These are phyloP conservation scores for Kwoniella sp. DNA, from an alignment of 768 basidiomycete species.

Conservation along the genomic window DNA sequence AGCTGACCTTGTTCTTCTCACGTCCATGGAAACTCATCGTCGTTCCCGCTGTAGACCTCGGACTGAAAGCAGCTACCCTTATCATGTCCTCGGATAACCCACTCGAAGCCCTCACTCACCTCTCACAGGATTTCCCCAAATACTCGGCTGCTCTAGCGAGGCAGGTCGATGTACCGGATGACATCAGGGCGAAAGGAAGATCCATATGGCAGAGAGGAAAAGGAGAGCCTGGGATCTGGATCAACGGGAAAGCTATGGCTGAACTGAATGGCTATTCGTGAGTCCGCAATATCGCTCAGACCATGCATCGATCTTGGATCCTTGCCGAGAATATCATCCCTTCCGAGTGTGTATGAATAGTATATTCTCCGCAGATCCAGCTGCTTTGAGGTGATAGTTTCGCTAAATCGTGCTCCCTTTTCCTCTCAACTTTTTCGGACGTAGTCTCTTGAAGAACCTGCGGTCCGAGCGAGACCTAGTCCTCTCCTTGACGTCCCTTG, in stretches of 20 bases:
- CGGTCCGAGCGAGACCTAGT: constrained; percentile 72
- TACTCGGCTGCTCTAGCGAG: constrained; percentile 76
- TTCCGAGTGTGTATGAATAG: no score
- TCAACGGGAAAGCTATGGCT: constrained; percentile 73
- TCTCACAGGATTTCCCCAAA: constrained; percentile 87
- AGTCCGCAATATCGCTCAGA: constrained; percentile 26
- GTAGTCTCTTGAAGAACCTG: constrained; percentile 69
- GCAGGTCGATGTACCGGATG: constrained; percentile 64
- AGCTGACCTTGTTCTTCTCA: no score
- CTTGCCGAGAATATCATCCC: no score
- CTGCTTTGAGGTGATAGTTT: constrained; percentile 6
- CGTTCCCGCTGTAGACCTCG: constrained; percentile 59
- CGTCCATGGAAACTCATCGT: no score
- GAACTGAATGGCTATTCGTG: constrained; percentile 70
- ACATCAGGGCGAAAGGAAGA: constrained; percentile 64
- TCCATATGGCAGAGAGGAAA: constrained; percentile 61
- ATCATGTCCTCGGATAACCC: constrained; percentile 66
- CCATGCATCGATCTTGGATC: no score
- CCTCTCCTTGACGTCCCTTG: constrained; percentile 64
- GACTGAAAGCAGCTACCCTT: constrained; percentile 73
- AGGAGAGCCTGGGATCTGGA: constrained; percentile 63
- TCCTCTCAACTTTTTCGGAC: not conserved
- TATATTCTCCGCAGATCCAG: no score
- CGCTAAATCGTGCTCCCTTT: no score
- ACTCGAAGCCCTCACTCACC: constrained; percentile 65